Base-by-base conservation (phyloP, 768 basidiomycete species). In the Tulasnella sp. region DNA sequence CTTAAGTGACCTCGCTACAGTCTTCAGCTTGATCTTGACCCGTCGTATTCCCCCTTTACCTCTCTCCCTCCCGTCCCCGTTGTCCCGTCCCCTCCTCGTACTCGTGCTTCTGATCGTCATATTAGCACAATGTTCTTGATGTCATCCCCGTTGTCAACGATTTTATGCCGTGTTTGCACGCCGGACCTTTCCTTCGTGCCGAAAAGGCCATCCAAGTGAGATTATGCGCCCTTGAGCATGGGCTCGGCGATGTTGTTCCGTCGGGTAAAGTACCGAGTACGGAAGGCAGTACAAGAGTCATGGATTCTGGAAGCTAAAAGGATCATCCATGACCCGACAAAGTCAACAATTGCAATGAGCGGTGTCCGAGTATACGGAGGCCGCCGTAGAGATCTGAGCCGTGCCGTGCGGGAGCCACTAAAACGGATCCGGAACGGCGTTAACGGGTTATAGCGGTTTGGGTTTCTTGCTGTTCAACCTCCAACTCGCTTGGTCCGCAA, bases 1-100 rank as follows among this genome's bases (percentile, higher is more conserved):
- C 74, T 75, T 75, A n/a, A 75, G 11, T 75, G 74, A 75, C 54
- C 74, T 75, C 37, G 74, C 54, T 68, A 15, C 40, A 39, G 37
- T 70, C 69, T 38, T 64, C 58, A 64, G 25, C 58, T 64, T 64
- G 29, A 64, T 64, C 58, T 64, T 64, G 58, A 40, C 22, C 37
- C 36, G n/a, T 38, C 17, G 36, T 38, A 38, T 36, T 15, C 69
- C 39, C n/a, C 29, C 58, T n/a, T 22, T 70, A 70, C 69, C 69
- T 14, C 19, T 70, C n/a, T 70, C 36, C 37, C n/a, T n/a, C 36
- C 68, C n/a, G 4, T 22, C 68, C 68, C 17, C 34, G 37, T 42
- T n/a, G n/a, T 70, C 37, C 40, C 69, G 8, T 70, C 69, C 69
- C 69, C 69, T 14, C n/a, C 19, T 15, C 36, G 29, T 38, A 4